Evolutionary conservation across 148 eudicot species (phyloP).

Genomic region (Rhododendron vialii): DNA sequence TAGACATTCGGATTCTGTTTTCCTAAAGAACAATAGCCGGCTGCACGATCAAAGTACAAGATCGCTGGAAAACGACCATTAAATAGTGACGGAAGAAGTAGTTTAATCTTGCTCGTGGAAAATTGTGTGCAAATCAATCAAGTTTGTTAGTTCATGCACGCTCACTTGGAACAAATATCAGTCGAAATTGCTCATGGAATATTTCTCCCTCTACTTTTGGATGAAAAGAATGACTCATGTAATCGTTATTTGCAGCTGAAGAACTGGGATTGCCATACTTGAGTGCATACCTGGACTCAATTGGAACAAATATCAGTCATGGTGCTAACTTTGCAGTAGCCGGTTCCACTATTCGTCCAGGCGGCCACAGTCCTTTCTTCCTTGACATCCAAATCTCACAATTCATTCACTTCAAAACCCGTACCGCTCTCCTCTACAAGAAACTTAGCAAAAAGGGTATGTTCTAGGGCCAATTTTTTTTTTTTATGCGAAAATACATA

Average conservation of each 20-base stretch:
- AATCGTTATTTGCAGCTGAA: slow-evolving; percentile 7
- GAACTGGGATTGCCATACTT: slow-evolving; percentile 16
- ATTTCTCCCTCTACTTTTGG: no score
- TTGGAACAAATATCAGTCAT: slow-evolving; percentile 23
- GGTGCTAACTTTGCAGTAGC: slow-evolving; percentile 26
- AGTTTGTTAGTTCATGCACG: no score
- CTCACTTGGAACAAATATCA: no score
- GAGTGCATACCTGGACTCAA: slow-evolving; percentile 13
- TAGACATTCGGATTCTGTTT: no score
- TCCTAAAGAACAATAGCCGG: no score
- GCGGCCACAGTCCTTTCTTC: slow-evolving; percentile 7
- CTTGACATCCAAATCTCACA: slow-evolving; percentile 5
- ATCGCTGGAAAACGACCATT: no score
- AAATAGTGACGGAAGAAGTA: no score
- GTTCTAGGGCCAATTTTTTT: background rate
- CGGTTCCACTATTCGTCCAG: slow-evolving; percentile 19
- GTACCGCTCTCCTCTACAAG: slow-evolving; percentile 6
- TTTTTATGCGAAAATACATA: no score
- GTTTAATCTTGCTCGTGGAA: no score
- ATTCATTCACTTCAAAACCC: slow-evolving; percentile 21
- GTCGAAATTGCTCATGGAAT: no score
- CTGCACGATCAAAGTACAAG: no score
- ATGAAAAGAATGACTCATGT: background rate
- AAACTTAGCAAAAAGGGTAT: background rate
- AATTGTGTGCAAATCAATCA: no score